Conservation (phyloP, 108 stramenopile species). For the Stephanodiscus triporus region DNA sequence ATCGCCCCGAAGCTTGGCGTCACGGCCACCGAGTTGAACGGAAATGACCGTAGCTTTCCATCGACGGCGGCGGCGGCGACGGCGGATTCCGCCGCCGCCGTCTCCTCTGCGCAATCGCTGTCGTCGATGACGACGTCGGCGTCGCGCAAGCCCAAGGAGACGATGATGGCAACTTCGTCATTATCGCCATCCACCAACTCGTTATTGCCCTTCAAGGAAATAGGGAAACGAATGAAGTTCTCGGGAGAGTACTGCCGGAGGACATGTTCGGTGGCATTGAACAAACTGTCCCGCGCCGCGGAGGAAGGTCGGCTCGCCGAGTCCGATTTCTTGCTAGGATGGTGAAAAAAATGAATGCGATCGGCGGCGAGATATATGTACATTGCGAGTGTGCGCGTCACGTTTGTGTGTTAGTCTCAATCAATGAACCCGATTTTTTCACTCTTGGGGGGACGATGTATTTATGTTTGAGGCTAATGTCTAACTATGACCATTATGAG, state of each 20-base stretch:
- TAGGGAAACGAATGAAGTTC: conserved; percentile 77
- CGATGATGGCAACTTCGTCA: conserved; percentile 54
- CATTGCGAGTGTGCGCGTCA: no score
- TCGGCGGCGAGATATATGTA: not conserved
- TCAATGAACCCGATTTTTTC: no score
- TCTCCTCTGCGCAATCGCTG: not conserved
- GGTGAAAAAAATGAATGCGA: not conserved
- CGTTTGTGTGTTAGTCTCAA: no score
- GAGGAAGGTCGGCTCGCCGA: conserved; percentile 73
- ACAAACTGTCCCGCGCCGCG: conserved; percentile 68
- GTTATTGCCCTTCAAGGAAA: conserved; percentile 70
- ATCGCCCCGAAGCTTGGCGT: not conserved
- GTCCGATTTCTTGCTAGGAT: conserved; percentile 44
- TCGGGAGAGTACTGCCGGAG: conserved; percentile 83
- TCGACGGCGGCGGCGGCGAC: not conserved
- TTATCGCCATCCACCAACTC: not conserved
- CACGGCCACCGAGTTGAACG: not conserved
- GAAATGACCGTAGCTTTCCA: not conserved
- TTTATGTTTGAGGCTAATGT: no score
- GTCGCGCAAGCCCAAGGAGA: conserved; percentile 27
- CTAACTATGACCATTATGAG: no score
- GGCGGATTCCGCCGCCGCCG: not conserved
- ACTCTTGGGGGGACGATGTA: no score
- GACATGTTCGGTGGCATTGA: conserved; percentile 62
- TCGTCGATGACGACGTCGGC: not conserved